Percentiles rank a stretch among this genome's conserved stretches.
These are phyloP conservation scores for Scheffersomyces illinoinensis DNA, from an alignment of 1,139 yeast species.

Conservation along the genomic window DNA sequence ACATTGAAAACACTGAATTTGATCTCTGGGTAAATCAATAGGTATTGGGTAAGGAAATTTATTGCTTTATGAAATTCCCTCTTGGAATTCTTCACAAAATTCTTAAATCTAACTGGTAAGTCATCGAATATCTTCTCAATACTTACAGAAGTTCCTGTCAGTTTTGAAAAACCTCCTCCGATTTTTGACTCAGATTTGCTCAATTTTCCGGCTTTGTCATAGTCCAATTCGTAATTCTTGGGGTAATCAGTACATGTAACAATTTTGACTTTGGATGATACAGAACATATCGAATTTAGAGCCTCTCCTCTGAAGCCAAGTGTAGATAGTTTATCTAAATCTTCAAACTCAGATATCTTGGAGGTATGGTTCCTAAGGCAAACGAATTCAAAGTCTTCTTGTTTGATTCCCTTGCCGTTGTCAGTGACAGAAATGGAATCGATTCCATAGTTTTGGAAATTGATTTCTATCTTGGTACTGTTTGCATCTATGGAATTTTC, in stretches of 20 bases:
- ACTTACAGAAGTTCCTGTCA: constrained; percentile 56
- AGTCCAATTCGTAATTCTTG: constrained; percentile 54
- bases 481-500: constrained; percentile 86
- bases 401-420: constrained; percentile 73
- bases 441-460: constrained; percentile 71
- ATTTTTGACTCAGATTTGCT: constrained; percentile 29
- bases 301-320: constrained; percentile 90
- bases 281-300: constrained; percentile 66
- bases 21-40: constrained; percentile 58
- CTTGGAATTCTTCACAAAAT: constrained; percentile 65
- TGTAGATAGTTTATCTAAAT: constrained; percentile 52
- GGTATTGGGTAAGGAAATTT: constrained; percentile 63
- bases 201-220: constrained; percentile 55
- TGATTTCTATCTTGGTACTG: constrained; percentile 65
- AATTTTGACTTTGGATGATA: constrained; percentile 51
- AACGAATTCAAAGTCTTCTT: constrained; percentile 57
- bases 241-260: constrained; percentile 64
- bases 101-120: constrained; percentile 74
- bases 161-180: constrained; percentile 41
- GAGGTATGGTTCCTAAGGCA: constrained; percentile 83
- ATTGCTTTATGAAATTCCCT: constrained; percentile 73
- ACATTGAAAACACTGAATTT: constrained; percentile 61
- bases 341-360: constrained; percentile 61
- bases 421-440: constrained; percentile 73
- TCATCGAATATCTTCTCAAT: constrained; percentile 57